These are phyloP conservation scores for Loxodes magnus DNA, from an alignment of 73 alveolate genomes.

Conservation along the genomic window DNA sequence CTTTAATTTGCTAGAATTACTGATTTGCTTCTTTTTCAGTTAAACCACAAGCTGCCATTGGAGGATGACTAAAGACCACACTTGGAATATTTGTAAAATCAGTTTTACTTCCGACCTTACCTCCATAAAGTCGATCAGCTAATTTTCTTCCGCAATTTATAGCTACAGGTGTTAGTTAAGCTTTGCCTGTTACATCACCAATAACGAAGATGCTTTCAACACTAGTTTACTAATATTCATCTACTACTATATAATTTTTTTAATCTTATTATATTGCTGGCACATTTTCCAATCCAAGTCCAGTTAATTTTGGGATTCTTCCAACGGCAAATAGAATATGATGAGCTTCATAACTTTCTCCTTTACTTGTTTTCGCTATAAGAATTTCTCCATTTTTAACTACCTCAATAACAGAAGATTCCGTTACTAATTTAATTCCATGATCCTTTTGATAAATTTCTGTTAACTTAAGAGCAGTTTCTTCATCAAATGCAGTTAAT, in stretches of 20 bases:
- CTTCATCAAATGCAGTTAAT: constrained; percentile 53
- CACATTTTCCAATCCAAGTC: too few relatives aligned
- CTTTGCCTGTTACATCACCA: constrained; percentile 76
- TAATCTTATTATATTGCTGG: too few relatives aligned
- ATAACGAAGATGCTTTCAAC: constrained; percentile 73
- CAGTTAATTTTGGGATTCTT: too few relatives aligned
- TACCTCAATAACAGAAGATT: constrained; percentile 35
- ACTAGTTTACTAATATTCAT: constrained; percentile 66
- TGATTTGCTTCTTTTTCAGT: constrained; percentile 59
- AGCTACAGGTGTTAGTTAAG: constrained; percentile 92
- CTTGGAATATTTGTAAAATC: constrained; percentile 68
- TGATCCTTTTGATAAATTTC: too few relatives aligned
- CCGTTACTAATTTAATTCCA: too few relatives aligned
- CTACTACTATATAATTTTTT: constrained; percentile 62
- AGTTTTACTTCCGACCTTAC: constrained; percentile 34
- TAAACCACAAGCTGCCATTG: constrained; percentile 63
- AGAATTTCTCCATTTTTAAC: too few relatives aligned
- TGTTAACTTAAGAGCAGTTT: too few relatives aligned
- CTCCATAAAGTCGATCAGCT: constrained; percentile 69
- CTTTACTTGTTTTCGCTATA: too few relatives aligned
- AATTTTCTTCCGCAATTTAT: constrained; percentile 86
- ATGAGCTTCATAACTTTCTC: too few relatives aligned
- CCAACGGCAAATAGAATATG: too few relatives aligned
- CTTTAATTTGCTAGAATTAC: background rate
- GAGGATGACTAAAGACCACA: constrained; percentile 73